Evolutionary conservation across 192 early-diverging fungal genomes (phyloP), one percentile per base, ranked within the genome.

Genomic region (Backusella luteola): DNA sequence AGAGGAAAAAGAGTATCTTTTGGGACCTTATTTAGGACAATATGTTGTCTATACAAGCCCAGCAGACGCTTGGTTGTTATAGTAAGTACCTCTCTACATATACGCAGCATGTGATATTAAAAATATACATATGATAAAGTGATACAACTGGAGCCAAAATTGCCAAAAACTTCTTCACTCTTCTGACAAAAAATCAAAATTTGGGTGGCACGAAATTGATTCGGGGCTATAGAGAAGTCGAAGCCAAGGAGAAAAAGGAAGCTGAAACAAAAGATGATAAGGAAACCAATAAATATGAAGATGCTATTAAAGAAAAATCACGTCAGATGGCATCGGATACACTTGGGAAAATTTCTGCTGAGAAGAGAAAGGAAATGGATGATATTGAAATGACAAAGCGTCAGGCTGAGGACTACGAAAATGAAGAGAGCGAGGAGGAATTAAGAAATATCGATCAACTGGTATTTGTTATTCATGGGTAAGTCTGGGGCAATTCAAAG

Each of bases 391-490:
- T 35, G 26, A 36, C 46, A 15, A 49, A n/a, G 21, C 71, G 34
- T 17, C 42, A 46, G 69, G 80, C 77, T 29, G 86, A 90, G 69
- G 87, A 91, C 71, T 86, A 90, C 59, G 81, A 74, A 15, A 80
- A 85, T 14, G 86, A 80, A 23, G 88, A 81, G 0, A 77, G 75
- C 29, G 89, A 91, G 59, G 85, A 86, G 34, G 86, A 90, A 2
- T 87, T 90, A 66, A 84, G 93, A 34, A 81, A 79, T 3, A 93
- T 96, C 56, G 86, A 94, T 76, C 95, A 96, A 77, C 73, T 96
- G 21, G 80, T 96, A 11, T 86, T 96, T 69, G 94, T 93, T 4
- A 90, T 96, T 79, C 95, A 96, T 74, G 95, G 94, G 81, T 73
- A 46, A 74, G 34, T 76, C 46, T 17, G 19, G 6, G 35, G 36